These are phyloP conservation scores for Nicotiana otophora DNA, from an alignment of 257 asterid species.

Conservation along the genomic window DNA sequence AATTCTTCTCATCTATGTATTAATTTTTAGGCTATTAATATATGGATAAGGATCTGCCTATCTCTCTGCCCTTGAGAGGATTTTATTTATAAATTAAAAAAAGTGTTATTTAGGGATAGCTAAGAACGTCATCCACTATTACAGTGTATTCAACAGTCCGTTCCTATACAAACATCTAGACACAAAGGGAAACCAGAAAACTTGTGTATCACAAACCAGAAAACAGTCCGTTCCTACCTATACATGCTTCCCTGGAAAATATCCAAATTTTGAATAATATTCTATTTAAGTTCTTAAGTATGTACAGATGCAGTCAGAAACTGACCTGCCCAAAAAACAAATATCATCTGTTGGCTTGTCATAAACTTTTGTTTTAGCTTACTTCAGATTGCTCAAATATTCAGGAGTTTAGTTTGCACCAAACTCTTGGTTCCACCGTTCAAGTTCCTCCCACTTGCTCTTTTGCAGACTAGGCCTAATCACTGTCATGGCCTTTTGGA, in stretches of 20 bases:
- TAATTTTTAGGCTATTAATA: background rate
- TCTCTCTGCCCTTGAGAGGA: no score
- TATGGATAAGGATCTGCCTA: background rate
- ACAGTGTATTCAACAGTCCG: background rate
- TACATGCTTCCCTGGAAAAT: background rate
- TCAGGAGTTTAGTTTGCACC: slow-evolving; percentile 55
- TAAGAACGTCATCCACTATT: background rate
- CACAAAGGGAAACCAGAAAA: background rate
- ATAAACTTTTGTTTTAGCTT: background rate
- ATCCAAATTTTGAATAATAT: background rate
- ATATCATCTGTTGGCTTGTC: background rate
- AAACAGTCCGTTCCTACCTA: no score
- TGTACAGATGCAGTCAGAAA: background rate
- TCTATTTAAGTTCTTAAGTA: background rate
- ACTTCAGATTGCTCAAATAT: background rate
- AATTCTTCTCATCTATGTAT: background rate
- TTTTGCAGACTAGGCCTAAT: slow-evolving; percentile 84
- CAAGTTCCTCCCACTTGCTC: slow-evolving; percentile 93
- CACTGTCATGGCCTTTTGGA: slow-evolving; percentile 72
- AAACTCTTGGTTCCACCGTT: slow-evolving; percentile 77
- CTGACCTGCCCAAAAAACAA: background rate
- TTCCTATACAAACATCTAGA: background rate
- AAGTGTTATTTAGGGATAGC: background rate
- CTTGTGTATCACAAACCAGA: background rate
- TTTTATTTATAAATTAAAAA: no score